These are phyloP conservation scores for Scleroderma bovista DNA, from an alignment of 768 basidiomycete genomes.

Conservation along the genomic window DNA sequence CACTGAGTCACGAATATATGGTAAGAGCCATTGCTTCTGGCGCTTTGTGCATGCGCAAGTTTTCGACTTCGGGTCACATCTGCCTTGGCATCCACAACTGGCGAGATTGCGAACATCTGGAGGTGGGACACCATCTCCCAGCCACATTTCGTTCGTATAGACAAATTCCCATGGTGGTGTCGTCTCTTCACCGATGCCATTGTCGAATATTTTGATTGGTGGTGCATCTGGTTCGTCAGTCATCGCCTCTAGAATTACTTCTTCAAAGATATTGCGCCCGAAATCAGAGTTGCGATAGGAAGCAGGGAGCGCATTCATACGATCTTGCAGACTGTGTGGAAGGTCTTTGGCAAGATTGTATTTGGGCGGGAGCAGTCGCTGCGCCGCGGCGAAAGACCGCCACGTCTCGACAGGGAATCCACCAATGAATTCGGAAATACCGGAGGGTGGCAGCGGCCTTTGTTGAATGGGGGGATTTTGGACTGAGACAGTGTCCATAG, in stretches of 20 bases:
- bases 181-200: slow-evolving; percentile 60
- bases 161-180: slow-evolving; percentile 83
- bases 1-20: slow-evolving; percentile 13
- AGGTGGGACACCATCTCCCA: slow-evolving; percentile 58
- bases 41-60: slow-evolving; percentile 64
- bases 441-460: not conserved
- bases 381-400: slow-evolving; percentile 13
- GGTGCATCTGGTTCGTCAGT: slow-evolving; percentile 68
- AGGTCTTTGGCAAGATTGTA: slow-evolving; percentile 42
- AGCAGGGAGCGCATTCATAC: slow-evolving; percentile 49
- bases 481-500: not conserved
- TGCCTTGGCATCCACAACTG: slow-evolving; percentile 72
- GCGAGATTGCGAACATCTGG: slow-evolving; percentile 53
- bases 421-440: not conserved
- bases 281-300: slow-evolving; percentile 36
- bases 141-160: slow-evolving; percentile 81
- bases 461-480: not conserved
- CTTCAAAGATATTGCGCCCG: slow-evolving; percentile 54
- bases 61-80: slow-evolving; percentile 68
- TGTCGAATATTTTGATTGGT: slow-evolving; percentile 53
- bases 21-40: slow-evolving; percentile 38
- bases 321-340: slow-evolving; percentile 60
- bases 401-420: slow-evolving; percentile 18
- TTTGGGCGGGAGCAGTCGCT: slow-evolving; percentile 15
- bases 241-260: slow-evolving; percentile 57